phyloP scores from a whole-genome alignment of 2,329 filamentous ascomycete genomes.

The Penicillium sp. region DNA sequence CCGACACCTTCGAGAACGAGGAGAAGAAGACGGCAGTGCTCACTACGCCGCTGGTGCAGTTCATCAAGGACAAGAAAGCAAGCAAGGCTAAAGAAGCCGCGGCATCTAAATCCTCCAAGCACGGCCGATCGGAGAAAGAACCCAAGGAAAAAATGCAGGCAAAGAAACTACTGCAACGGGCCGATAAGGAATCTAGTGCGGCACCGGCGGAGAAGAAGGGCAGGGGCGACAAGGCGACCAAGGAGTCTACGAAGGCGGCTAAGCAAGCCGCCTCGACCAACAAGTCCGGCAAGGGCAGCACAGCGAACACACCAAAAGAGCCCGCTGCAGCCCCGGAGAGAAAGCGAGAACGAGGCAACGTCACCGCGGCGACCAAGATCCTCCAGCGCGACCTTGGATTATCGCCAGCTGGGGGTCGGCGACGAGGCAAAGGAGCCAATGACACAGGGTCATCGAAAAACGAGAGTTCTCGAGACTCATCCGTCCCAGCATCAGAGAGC shows the following conservation, averaged over 20 bases:
- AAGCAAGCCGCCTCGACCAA: constrained; percentile 32
- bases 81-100: constrained; percentile 68
- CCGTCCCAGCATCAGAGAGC: constrained; percentile 3
- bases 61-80: constrained; percentile 87
- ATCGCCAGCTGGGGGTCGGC: constrained; percentile 46
- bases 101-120: constrained; percentile 34
- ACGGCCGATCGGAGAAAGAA: constrained; percentile 45
- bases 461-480: constrained; percentile 21
- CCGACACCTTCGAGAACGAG: constrained; percentile 52
- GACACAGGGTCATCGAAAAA: constrained; percentile 25
- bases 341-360: constrained; percentile 56
- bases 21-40: constrained; percentile 63
- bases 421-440: constrained; percentile 35
- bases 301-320: constrained; percentile 28
- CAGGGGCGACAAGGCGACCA: constrained; percentile 58
- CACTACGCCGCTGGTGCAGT: constrained; percentile 87
- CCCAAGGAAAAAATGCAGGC: constrained; percentile 44
- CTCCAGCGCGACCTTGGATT: constrained; percentile 64
- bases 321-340: constrained; percentile 40
- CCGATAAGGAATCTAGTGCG: constrained; percentile 35
- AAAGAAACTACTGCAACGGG: constrained; percentile 43
- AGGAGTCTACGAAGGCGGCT: constrained; percentile 62
- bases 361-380: constrained; percentile 57
- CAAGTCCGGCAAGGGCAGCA: constrained; percentile 39
- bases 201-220: constrained; percentile 37